Percentiles rank a stretch among this genome's conserved stretches.
phyloP scores from a whole-genome alignment of 2,329 filamentous ascomycete genomes.

The Helotiales sp. region DNA sequence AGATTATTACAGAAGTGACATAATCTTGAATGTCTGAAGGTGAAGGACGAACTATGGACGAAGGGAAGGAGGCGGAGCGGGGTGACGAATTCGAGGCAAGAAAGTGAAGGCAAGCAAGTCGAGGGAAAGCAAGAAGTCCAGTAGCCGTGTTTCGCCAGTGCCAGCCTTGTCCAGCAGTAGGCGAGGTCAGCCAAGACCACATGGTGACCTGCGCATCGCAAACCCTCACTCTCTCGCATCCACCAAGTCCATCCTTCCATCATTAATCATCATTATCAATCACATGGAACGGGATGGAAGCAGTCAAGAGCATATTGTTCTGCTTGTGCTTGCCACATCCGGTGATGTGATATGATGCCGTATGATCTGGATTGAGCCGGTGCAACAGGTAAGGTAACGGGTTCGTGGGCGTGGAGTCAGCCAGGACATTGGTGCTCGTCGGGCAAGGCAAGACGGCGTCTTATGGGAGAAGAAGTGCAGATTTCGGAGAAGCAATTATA shows the following conservation, averaged over 20 bases:
- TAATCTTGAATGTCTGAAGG: constrained; percentile 12
- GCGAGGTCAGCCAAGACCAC: not conserved
- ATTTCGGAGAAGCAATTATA: not conserved
- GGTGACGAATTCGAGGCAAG: not conserved
- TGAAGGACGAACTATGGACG: not conserved
- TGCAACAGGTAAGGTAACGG: not conserved
- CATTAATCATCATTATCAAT: not conserved
- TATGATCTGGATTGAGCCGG: not conserved
- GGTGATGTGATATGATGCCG: not conserved
- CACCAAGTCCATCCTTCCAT: not conserved
- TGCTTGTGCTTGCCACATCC: not conserved
- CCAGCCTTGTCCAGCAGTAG: not conserved
- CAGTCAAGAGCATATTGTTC: not conserved
- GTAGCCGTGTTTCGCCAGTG: not conserved
- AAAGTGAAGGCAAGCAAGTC: not conserved
- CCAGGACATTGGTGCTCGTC: not conserved
- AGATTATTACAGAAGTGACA: constrained; percentile 17
- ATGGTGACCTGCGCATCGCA: not conserved
- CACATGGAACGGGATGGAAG: constrained; percentile 6
- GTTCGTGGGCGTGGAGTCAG: not conserved
- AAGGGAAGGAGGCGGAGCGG: not conserved
- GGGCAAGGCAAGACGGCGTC: not conserved
- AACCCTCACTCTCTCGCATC: not conserved
- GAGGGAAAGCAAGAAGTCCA: not conserved
- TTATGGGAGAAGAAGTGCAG: not conserved